Base-by-base conservation (phyloP, 768 basidiomycete species). In the Mycena alexandri region DNA sequence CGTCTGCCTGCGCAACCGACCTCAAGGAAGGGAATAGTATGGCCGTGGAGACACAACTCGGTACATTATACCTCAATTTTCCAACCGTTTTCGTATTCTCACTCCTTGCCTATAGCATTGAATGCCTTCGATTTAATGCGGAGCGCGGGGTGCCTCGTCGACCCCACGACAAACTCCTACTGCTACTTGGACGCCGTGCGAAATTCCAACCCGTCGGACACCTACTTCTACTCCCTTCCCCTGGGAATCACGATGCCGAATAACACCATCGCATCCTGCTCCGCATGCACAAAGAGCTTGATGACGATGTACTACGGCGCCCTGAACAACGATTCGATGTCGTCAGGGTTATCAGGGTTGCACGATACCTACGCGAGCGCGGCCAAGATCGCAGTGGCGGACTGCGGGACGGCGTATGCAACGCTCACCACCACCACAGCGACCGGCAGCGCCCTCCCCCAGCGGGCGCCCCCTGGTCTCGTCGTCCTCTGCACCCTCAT, bases 161-260 rank as follows among this genome's bases (percentile, higher is more conserved):
- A 92, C 76, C 83, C 88, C 12, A 72, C 80, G 5, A 84, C 87
- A 34, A 84, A 89, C 71, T 77, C 87, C 0, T 95, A 93, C 79
- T 95, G 93, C 80, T 94, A 87, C 79, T 58, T 93, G 60, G 83
- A 89, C 67, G 92, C 93, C 16, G 85, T 87, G 22, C 81, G 79
- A 38, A 82, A 82, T 67, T 36, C 82, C 3, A 87, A 88, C 63
- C 87, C 91, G 0, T 85, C 88, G 22, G 92, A 93, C 74, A 76
- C 89, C n/a, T 93, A 89, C 81, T 87, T 89, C 76, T 95, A 93
- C 80, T 77, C 81, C 41, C 83, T 95, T 13, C 89, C 90, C 4
- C 83, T 90, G 13, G 92, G 90, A 14, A 78, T 82, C 24, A 61
- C 72, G 13, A 79, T 93, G 1, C 89, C 90, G 7, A 80, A 83